Evolutionary conservation across 805 yeast genomes (phyloP).

Genomic region (Pichia ethanolica): DNA sequence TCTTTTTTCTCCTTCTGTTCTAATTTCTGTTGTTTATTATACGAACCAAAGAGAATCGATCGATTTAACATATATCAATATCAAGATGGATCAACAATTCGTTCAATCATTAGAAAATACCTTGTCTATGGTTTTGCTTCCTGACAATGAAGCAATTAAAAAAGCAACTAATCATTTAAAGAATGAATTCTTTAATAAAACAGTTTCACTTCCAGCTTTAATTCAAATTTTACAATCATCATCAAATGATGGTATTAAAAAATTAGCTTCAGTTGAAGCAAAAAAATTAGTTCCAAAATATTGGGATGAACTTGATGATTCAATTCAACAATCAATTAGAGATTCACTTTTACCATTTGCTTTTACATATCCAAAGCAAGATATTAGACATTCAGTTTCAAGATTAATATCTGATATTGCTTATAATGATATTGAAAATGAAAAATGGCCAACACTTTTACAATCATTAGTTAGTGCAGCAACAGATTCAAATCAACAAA

Average conservation of each 20-base stretch:
- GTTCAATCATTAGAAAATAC: conserved; percentile 69
- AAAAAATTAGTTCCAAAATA: conserved; percentile 69
- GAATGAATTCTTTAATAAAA: conserved; percentile 64
- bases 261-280: conserved; percentile 94
- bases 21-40: too few relatives aligned
- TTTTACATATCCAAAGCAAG: conserved; percentile 51
- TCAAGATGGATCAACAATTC: conserved; percentile 61
- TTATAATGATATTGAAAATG: conserved; percentile 56
- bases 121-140: conserved; percentile 67
- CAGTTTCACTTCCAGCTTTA: conserved; percentile 71
- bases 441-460: conserved; percentile 71
- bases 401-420: conserved; percentile 86
- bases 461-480: conserved; percentile 65
- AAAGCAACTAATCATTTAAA: conserved; percentile 71
- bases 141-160: conserved; percentile 76
- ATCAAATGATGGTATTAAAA: conserved; percentile 65
- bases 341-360: conserved; percentile 61
- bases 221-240: conserved; percentile 72
- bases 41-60: too few relatives aligned
- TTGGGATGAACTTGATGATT: conserved; percentile 54
- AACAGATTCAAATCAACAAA: conserved; percentile 37
- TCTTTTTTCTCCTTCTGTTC: too few relatives aligned
- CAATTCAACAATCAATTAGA: conserved; percentile 54
- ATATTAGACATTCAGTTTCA: conserved; percentile 82
- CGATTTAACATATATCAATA: too few relatives aligned